Percentiles rank a stretch among this genome's conserved stretches.
These are phyloP conservation scores for Medicago lupulina DNA, from an alignment of 306 rosid genomes.

Conservation along the genomic window DNA sequence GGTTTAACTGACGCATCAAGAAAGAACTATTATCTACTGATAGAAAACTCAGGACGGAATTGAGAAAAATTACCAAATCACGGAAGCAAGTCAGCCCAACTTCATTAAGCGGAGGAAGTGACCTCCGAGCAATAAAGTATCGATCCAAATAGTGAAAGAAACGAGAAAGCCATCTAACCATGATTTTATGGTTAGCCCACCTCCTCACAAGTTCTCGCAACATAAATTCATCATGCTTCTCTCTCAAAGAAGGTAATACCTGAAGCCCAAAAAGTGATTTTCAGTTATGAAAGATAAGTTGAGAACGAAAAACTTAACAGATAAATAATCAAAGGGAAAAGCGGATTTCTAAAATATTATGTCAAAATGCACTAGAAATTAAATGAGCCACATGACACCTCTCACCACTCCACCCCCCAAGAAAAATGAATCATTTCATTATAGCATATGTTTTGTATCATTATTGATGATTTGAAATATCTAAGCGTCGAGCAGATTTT, in stretches of 20 bases:
- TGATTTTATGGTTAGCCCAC: slow-evolving; percentile 77
- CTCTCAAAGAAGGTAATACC: slow-evolving; percentile 83
- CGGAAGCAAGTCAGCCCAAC: slow-evolving; percentile 84
- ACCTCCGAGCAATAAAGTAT: slow-evolving; percentile 73
- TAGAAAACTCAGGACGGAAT: not conserved
- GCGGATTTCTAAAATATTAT: not conserved
- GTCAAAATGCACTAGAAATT: slow-evolving; percentile 1
- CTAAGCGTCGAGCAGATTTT: not conserved
- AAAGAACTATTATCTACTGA: not conserved
- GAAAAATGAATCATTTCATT: not conserved
- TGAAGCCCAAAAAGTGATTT: slow-evolving; percentile 31
- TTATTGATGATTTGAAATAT: not conserved
- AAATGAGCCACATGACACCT: not conserved
- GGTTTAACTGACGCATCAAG: not conserved
- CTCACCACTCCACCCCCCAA: not conserved
- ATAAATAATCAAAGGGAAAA: not conserved
- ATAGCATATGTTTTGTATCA: not conserved
- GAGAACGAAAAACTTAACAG: slow-evolving; percentile 26
- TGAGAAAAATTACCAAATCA: slow-evolving; percentile 57
- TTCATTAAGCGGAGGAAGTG: slow-evolving; percentile 73
- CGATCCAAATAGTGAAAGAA: slow-evolving; percentile 74
- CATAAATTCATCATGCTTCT: slow-evolving; percentile 84
- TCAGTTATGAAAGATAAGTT: not conserved
- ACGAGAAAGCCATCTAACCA: slow-evolving; percentile 79
- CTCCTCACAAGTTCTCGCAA: slow-evolving; percentile 78